Evolutionary conservation across 129 eudicot genomes (phyloP).

Genomic region (Arctium lappa): DNA sequence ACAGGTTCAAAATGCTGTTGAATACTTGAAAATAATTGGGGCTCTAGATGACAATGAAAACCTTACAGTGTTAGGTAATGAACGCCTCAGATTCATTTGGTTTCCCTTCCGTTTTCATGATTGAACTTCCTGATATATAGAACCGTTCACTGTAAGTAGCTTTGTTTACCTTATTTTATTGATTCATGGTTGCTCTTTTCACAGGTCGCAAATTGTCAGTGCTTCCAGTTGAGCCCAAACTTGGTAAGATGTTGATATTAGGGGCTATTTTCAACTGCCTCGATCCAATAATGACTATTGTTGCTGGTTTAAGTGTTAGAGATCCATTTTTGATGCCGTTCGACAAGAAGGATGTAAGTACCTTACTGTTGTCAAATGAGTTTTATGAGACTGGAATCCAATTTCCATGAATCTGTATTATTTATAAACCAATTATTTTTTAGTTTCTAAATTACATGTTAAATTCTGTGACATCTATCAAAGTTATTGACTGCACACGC

Average conservation of each 20-base stretch:
- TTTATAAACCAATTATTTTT: not conserved
- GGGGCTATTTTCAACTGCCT: slow-evolving; percentile 93
- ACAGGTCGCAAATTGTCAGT: slow-evolving; percentile 76
- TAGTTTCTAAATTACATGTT: not conserved
- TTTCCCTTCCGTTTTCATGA: not conserved
- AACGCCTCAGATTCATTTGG: not conserved
- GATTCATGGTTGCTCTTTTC: slow-evolving; percentile 1
- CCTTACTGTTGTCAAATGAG: not conserved
- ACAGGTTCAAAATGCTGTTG: slow-evolving; percentile 93
- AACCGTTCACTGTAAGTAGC: not conserved
- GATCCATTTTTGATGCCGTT: slow-evolving; percentile 92
- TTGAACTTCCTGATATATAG: not conserved
- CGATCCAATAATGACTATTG: slow-evolving; percentile 93
- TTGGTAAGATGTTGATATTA: slow-evolving; percentile 86
- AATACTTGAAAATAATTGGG: slow-evolving; percentile 83
- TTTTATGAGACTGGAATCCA: not conserved
- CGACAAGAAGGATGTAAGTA: slow-evolving; percentile 89
- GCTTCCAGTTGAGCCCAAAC: slow-evolving; percentile 98
- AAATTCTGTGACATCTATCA: not conserved
- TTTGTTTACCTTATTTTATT: not conserved
- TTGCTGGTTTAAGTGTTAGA: slow-evolving; percentile 86
- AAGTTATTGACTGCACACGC: not conserved
- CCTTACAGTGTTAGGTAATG: slow-evolving; percentile 79
- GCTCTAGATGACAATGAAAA: slow-evolving; percentile 92
- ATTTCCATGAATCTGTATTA: not conserved